These are phyloP conservation scores for Corymbia citriodora DNA, from an alignment of 441 rosid genomes.

Conservation along the genomic window DNA sequence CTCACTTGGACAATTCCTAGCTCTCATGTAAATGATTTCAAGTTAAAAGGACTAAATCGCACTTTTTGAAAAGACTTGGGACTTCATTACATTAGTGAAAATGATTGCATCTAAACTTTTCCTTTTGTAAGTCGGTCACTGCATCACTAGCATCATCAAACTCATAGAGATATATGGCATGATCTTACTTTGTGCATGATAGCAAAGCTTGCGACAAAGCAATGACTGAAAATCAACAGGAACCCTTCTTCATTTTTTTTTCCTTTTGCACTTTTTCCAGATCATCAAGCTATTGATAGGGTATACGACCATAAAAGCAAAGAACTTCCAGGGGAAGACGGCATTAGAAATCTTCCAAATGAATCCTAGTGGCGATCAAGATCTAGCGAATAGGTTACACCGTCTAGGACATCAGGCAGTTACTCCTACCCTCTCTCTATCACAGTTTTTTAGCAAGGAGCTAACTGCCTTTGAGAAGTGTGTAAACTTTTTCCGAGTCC, in stretches of 20 bases:
- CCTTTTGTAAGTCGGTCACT: not conserved
- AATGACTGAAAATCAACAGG: not conserved
- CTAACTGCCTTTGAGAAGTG: not conserved
- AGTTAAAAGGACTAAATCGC: not conserved
- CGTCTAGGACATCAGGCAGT: not conserved
- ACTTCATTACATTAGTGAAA: not conserved
- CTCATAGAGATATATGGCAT: not conserved
- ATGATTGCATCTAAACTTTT: not conserved
- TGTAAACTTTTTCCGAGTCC: not conserved
- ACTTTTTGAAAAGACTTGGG: not conserved
- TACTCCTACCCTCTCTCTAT: not conserved
- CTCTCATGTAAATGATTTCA: not conserved
- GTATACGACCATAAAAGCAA: not conserved
- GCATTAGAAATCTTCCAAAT: not conserved
- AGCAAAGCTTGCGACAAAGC: not conserved
- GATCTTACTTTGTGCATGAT: not conserved
- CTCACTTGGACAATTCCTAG: not conserved
- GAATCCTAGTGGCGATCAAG: fast-evolving
- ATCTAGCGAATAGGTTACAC: not conserved
- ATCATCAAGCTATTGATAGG: not conserved
- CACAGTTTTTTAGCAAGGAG: not conserved
- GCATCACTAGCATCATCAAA: not conserved
- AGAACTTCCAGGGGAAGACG: not conserved
- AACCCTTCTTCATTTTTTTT: not conserved
- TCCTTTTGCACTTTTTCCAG: not conserved